These are phyloP conservation scores for Apiotrichum gracile DNA, from an alignment of 1,284 basidiomycete species.

Conservation along the genomic window DNA sequence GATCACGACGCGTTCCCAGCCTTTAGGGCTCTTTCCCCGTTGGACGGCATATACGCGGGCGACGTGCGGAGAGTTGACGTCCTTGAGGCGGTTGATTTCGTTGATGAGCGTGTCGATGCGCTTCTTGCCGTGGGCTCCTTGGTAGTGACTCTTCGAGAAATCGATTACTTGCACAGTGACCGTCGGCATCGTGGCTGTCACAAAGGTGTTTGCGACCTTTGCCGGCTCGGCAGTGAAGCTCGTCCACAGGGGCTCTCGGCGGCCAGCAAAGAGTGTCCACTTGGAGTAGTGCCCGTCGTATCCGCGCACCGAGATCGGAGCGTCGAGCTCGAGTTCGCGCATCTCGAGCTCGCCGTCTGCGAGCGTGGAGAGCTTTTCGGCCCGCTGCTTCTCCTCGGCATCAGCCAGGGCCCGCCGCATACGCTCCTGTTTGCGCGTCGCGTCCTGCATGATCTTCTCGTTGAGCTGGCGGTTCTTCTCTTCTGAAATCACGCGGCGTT, in stretches of 20 bases:
- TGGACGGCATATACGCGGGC: constrained; percentile 35
- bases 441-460: constrained; percentile 38
- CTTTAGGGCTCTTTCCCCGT: constrained; percentile 37
- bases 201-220: constrained; percentile 46
- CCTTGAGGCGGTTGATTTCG: constrained; percentile 31
- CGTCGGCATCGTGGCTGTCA: constrained; percentile 48
- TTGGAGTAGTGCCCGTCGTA: constrained; percentile 30
- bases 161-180: constrained; percentile 43
- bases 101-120: constrained; percentile 35
- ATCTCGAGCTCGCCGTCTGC: constrained; percentile 38
- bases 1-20: constrained; percentile 41
- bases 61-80: constrained; percentile 31
- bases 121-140: constrained; percentile 31
- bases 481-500: constrained; percentile 21
- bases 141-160: constrained; percentile 41
- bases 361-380: constrained; percentile 26
- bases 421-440: constrained; percentile 32
- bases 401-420: constrained; percentile 5
- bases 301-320: constrained; percentile 29
- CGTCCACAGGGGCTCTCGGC: constrained; percentile 40
- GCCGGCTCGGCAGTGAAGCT: constrained; percentile 41
- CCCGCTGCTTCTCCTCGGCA: constrained; percentile 18
- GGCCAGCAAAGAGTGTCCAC: constrained; percentile 42
- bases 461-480: constrained; percentile 34
- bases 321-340: constrained; percentile 31